Base-by-base conservation (phyloP, 352 stramenopile genomes). In the Phytophthora pisi region DNA sequence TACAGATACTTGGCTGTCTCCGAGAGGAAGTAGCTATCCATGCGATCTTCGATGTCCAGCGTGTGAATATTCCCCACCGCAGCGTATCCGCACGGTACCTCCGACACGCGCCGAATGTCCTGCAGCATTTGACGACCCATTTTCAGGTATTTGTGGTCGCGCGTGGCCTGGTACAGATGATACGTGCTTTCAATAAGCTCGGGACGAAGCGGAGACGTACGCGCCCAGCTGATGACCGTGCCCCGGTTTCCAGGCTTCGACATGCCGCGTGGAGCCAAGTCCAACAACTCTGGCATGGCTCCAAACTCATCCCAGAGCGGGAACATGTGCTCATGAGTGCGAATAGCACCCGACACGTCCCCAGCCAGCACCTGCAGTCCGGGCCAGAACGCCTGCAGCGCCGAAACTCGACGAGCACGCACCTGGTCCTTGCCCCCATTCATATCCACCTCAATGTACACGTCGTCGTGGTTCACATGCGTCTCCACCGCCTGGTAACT, bases 1-100 rank as follows among this genome's bases (percentile, higher is more conserved):
- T 98, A 99, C 15, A 99, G 68, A 70, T 99, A 99, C 77, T 99
- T 99, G 31, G 98, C 84, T 4, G 98, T 99, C 82, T 99, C 98
- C 2, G 90, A 97, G 2, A 99, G 80, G 67, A 99, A 99, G 62
- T 98, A 99, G 57, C 92, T 99, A 64, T 98, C 96, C 98, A 99
- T 99, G 66, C 97, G 93, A 64, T 99, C 92, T 30, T 98, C 83
- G 8, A 99, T 86, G 2, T 86, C 74, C 5, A 96, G 77, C 18
- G 89, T 96, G 55, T 95, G 78, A 66, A 98, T 96, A 64, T 98
- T 81, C 18, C 87, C 88, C n/a, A 96, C 80, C 1, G 90, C 92
- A 18, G 95, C 94, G 78, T 97, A 99, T 1, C 97, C 97, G 64
- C 97, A 99, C 7, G 81, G 74, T 16, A 97, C 92, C 43, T 79